These are phyloP conservation scores for Rhytidhysteron rufulum DNA, from an alignment of 2,329 filamentous ascomycete genomes.

Conservation along the genomic window DNA sequence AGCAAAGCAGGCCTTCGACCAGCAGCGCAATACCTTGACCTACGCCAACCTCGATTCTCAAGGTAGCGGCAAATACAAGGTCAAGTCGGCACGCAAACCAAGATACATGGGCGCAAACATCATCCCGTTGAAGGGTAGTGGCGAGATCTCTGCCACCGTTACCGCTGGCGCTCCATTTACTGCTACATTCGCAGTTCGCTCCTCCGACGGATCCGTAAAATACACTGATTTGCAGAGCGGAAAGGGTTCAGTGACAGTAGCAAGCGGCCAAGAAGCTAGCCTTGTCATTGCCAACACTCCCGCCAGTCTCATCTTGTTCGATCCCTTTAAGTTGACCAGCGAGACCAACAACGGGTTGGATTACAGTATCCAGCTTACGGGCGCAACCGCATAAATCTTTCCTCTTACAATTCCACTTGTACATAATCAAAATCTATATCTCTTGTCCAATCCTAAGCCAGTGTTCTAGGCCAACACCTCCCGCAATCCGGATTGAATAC, in stretches of 20 bases:
- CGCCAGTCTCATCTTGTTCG: constrained; percentile 39
- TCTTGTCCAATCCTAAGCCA: no score
- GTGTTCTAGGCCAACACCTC: no score
- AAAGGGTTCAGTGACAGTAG: constrained; percentile 31
- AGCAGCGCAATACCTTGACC: constrained; percentile 34
- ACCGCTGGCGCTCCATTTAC: constrained; percentile 32
- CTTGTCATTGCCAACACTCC: constrained; percentile 51
- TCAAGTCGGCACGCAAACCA: constrained; percentile 41
- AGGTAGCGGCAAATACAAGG: constrained; percentile 38
- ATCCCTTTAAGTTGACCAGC: constrained; percentile 21
- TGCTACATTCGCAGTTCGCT: constrained; percentile 35
- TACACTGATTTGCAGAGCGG: constrained; percentile 38
- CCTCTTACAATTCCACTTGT: no score
- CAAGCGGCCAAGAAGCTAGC: constrained; percentile 41
- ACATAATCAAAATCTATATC: no score
- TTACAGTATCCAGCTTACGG: constrained; percentile 16
- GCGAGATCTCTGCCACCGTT: constrained; percentile 30
- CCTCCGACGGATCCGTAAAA: constrained; percentile 26
- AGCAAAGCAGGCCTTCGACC: constrained; percentile 37
- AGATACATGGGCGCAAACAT: constrained; percentile 52
- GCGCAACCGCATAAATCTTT: constrained; percentile 17
- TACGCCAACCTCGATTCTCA: constrained; percentile 41
- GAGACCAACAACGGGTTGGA: constrained; percentile 14
- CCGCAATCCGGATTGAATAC: no score
- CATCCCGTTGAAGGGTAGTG: constrained; percentile 40